Base-by-base conservation (phyloP, 2,329 filamentous ascomycete species). In the Cryphonectria japonica region DNA sequence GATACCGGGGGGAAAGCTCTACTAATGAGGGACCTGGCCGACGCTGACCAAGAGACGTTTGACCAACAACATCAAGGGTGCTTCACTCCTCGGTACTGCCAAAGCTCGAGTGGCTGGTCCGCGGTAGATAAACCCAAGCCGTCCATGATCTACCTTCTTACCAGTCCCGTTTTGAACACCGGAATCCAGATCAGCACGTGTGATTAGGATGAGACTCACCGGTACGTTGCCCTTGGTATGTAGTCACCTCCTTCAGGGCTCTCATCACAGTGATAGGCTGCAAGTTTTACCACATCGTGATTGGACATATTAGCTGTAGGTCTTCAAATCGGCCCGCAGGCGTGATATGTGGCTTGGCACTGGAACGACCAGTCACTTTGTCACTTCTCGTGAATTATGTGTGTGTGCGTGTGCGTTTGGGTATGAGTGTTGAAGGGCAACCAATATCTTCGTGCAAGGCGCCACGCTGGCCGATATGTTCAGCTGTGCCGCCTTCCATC, bases 211-310 rank as follows among this genome's bases (percentile, higher is more conserved):
- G 54, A 59, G 26, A 59, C 54, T 59, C 54, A 59, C 26, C 26
- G 54, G 29, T 32, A 7, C 54, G 1, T 59, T 14, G 54, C 59
- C 59, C 59, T 61, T 61, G 59, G 59, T n/a, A 61, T 61, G 59
- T 9, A 6, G 32, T 39, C 59, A 59, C 59, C 59, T 61, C 34
- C 34, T 39, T 39, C 32, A 22, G 14, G 13, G 8, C 14, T 8
- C 7, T 16, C 54, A 32, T 32, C 32, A 37, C 59, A 61, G 39
- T 16, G 59, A 61, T 61, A 61, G 32, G 5, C 22, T 39, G 8
- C 16, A 14, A 39, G 32, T 39, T 61, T 8, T 34, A 39, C 19
- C 2, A 8, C 34, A 14, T 61, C 34, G 9, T 39, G 34, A 61
- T 37, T 39, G 59, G 59, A n/a, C 22, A 39, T 11, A 4, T n/a